Evolutionary conservation across 371 early-diverging fungal species (phyloP).

Genomic region (Funneliformis caledonium): DNA sequence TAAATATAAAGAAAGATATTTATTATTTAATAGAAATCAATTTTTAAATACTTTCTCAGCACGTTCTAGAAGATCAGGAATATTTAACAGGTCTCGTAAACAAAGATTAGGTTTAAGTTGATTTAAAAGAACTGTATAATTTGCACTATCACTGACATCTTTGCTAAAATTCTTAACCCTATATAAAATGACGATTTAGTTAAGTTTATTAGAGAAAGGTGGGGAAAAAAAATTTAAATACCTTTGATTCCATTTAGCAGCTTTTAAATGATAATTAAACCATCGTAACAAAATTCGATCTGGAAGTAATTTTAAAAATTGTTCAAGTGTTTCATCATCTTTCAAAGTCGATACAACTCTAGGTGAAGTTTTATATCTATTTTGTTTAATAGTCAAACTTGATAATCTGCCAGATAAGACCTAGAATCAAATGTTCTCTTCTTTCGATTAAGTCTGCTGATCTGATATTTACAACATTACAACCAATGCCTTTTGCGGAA

Average conservation of each 20-base stretch:
- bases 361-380: slow-evolving; percentile 97
- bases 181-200: slow-evolving; percentile 22
- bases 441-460: slow-evolving; percentile 93
- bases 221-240: slow-evolving; percentile 22
- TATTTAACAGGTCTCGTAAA: slow-evolving; percentile 81
- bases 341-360: slow-evolving; percentile 94
- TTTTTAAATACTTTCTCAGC: slow-evolving; percentile 69
- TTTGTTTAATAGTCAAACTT: slow-evolving; percentile 92
- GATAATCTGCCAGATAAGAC: slow-evolving; percentile 98
- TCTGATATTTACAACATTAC: slow-evolving; percentile 95
- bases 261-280: slow-evolving; percentile 97
- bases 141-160: slow-evolving; percentile 95
- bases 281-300: slow-evolving; percentile 95
- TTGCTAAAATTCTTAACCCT: slow-evolving; percentile 88
- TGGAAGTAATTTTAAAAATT: slow-evolving; percentile 88
- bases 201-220: background rate
- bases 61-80: slow-evolving; percentile 73
- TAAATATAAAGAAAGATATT: background rate
- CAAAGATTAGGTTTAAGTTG: slow-evolving; percentile 88
- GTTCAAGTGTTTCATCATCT: slow-evolving; percentile 89
- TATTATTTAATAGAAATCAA: background rate
- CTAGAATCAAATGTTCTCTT: slow-evolving; percentile 91
- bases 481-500: slow-evolving; percentile 97
- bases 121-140: slow-evolving; percentile 90
- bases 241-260: slow-evolving; percentile 84